Evolutionary conservation across 1,139 yeast genomes (phyloP), one percentile per base, ranked within the genome.

Genomic region (Geotrichum reessii): DNA sequence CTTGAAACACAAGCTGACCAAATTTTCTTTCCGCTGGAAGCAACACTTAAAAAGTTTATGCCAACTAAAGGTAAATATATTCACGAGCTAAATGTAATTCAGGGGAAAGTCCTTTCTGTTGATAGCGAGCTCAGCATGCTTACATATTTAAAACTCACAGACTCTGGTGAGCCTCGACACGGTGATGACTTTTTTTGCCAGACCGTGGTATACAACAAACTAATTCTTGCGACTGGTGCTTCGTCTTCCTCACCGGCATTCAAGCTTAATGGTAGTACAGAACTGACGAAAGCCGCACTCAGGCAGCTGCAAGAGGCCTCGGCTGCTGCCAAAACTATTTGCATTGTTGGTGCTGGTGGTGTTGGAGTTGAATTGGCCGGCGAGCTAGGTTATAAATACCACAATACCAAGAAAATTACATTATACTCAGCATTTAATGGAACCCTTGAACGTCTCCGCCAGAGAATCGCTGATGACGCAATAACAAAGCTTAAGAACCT

Each of bases 321-420:
- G 2, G 52, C 55, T 25, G 47, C 40, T 11, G 63, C 65, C 22
- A 21, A 44, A 6, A 47, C 57, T 17, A 63, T 65, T 47, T 66
- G 67, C n/a, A 59, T 65, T 14, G 48, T 64, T 22, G 67, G 67
- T 2, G 66, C 65, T 6, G 67, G 67, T 19, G 66, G 65, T 2
- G 65, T 62, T 24, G 67, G 66, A 9, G 65, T 65, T 11, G 66
- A 65, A 55, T 61, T 65, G 40, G 66, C 67, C 22, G 61, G 63
- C 6, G 67, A 65, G 46, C 64, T 65, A 55, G 65, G 62, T 33
- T 62, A 58, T 52, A 56, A 58, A 37, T 64, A 63, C 31, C 62
- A 62, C 4, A 59, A 56, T 31, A 51, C 37, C 9, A 64, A 64
- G 58, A 48, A 61, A 14, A 56, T 56, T 42, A 52, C 58, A 12